Evolutionary conservation across 352 stramenopile genomes (phyloP), one percentile per base, ranked within the genome.

Genomic region (Pythium rhizo-oryzae): DNA sequence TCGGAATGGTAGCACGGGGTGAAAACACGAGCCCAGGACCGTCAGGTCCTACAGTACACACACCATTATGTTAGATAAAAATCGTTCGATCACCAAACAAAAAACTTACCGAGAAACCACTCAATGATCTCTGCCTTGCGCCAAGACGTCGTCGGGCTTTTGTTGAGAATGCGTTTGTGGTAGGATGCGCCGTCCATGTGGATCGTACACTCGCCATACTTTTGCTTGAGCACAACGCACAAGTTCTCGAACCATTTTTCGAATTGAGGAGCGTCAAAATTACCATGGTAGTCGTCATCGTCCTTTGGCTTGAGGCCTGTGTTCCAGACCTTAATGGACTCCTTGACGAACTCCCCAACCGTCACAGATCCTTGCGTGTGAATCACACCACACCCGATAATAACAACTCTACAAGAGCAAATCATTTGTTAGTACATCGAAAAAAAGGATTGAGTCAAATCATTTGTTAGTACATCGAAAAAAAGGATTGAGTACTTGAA

Each of bases 111-210:
- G 1, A 28, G 1, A 0, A 70, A 21, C 63, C 63, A 70, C n/a
- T 24, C 19, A 39, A 52, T 1, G 43, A 70, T 60, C 16, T 59
- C 46, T 1, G 18, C 55, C 35, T 70, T 65, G 5, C 24, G 1
- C 19, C 15, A 47, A 1, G 7, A 15, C 18, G 1, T 52, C 0
- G 30, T 70, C 53, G 63, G 63, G 3, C 6, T 16, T 4, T 33
- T 19, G 23, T 63, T 70, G 2, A 54, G 1, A 1, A 53, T 46
- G 0, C 55, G 25, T 23, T 70, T 70, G 39, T 70, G 55, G 25
- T 70, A 70, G 12, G 23, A 24, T 8, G 62, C 63, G 2, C 55
- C 54, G 13, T 64, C 46, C 54, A 65, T 59, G 39, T 65, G 54
- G 30, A 70, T 70, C 0, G 19, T 35, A 28, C 44, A 65, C 1